Conservation (phyloP, 352 stramenopile species). For the Globisporangium takayamanum region DNA sequence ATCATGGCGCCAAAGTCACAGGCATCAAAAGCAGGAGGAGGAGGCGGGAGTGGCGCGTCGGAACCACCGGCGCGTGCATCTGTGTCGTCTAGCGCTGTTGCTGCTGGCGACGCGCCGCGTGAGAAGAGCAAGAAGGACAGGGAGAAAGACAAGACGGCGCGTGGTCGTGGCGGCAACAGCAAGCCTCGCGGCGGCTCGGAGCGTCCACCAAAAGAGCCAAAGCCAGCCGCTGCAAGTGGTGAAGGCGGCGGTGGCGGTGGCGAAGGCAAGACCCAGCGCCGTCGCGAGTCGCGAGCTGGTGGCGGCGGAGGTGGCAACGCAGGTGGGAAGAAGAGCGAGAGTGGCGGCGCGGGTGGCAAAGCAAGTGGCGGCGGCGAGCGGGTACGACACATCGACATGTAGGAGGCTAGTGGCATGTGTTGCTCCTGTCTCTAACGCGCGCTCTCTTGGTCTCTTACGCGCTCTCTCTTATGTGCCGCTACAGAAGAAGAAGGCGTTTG, state of each 20-base stretch:
- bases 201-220: constrained; percentile 24
- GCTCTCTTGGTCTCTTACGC: not conserved
- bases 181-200: constrained; percentile 3
- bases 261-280: constrained; percentile 23
- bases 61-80: not conserved
- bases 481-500: constrained; percentile 65
- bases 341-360: constrained; percentile 14
- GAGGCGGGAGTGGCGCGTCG: not conserved
- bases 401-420: not conserved
- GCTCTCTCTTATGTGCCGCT: not conserved
- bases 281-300: constrained; percentile 18
- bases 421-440: constrained; percentile 12
- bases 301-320: not conserved
- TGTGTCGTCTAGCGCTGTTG: not conserved
- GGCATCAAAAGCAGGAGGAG: constrained; percentile 1
- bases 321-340: constrained; percentile 22
- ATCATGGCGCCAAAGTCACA: constrained; percentile 45
- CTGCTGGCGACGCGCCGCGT: constrained; percentile 1
- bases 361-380: constrained; percentile 14
- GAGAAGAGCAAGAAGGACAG: constrained; percentile 19
- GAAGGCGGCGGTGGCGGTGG: constrained; percentile 12
- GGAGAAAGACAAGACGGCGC: not conserved
- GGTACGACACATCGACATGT: not conserved
- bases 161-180: constrained; percentile 21
- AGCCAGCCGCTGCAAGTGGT: constrained; percentile 14